Conservation (phyloP, 163 green algal genomes). For the Trebouxia gelatinosa region DNA sequence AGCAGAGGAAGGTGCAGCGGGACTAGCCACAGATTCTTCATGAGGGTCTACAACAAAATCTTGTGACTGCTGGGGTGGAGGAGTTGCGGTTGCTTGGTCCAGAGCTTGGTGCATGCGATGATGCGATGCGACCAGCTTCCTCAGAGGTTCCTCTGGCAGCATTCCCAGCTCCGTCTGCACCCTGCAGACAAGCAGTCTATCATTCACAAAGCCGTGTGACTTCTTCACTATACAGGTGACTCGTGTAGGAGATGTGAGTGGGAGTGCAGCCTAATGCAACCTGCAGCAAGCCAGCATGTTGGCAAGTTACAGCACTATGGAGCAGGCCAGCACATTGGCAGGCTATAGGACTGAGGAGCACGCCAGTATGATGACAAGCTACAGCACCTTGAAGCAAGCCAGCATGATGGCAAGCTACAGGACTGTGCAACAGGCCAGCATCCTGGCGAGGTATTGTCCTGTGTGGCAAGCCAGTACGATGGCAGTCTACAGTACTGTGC, state of each 20-base stretch:
- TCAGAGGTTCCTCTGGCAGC: slow-evolving; percentile 10
- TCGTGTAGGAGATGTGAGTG: background rate
- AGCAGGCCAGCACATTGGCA: background rate
- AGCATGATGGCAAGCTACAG: background rate
- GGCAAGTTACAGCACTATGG: background rate
- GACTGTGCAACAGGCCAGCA: background rate
- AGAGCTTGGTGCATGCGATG: no score
- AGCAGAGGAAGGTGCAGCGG: no score
- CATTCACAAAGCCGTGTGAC: background rate
- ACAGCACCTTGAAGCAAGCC: background rate
- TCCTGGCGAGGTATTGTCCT: background rate
- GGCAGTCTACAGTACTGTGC: no score
- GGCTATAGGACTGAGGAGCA: background rate
- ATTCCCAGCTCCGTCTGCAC: slow-evolving; percentile 8
- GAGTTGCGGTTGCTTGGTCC: no score
- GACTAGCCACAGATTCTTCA: no score
- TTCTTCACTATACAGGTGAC: background rate
- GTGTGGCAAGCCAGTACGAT: no score
- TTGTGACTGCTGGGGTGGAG: no score
- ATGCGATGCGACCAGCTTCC: no score
- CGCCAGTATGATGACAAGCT: background rate
- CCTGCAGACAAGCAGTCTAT: slow-evolving; percentile 7
- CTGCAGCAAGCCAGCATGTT: background rate
- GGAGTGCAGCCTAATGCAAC: background rate
- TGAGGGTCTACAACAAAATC: no score